Base-by-base conservation (phyloP, 1,139 yeast genomes). In the Waltiozyma sp. region DNA sequence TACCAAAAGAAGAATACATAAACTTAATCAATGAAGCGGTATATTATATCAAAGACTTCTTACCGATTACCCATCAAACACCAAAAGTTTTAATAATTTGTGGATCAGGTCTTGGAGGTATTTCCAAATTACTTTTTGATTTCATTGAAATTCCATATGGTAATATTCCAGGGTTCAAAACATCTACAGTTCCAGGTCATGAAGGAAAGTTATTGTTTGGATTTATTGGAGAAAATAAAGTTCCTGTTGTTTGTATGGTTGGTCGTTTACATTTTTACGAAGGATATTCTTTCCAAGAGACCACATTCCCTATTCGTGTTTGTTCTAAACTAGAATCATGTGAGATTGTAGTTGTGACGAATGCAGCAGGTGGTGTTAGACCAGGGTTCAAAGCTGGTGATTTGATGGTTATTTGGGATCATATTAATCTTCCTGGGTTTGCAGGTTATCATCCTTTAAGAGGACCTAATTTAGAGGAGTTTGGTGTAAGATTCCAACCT, bases 81-180 rank as follows among this genome's bases (percentile, higher is more conserved):
- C 91, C 93, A 1, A 66, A 77, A 46, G 81, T 77, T 1, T 74
- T 89, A 54, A 82, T 91, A 51, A 83, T 91, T 42, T 89, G 97
- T 65, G 97, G 98, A 6, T 86, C 96, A 3, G 97, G 97, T 0
- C 69, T 91, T 15, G 95, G 96, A 10, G 95, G 95, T 0, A 80
- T 91, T 43, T 82, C 91, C 2, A 67, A 75, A 42, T 49, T 56
- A 62, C 70, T 49, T 58, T 54, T 65, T 2, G 65, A 63, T 40
- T 60, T 73, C 40, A 60, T 74, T 37, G 75, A 72, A 52, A 69
- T 91, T 31, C 65, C 80, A 1, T 91, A 88, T 59, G 54, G 61
- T 6, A 69, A 72, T 1, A 84, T 91, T 41, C 96, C 97, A 0
- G 87, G 93, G 1, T 89, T 89, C 62, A 74, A 73, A 56, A 59